Base-by-base conservation (phyloP, 2,329 filamentous ascomycete genomes). In the Davidsoniella neocaledoniae region DNA sequence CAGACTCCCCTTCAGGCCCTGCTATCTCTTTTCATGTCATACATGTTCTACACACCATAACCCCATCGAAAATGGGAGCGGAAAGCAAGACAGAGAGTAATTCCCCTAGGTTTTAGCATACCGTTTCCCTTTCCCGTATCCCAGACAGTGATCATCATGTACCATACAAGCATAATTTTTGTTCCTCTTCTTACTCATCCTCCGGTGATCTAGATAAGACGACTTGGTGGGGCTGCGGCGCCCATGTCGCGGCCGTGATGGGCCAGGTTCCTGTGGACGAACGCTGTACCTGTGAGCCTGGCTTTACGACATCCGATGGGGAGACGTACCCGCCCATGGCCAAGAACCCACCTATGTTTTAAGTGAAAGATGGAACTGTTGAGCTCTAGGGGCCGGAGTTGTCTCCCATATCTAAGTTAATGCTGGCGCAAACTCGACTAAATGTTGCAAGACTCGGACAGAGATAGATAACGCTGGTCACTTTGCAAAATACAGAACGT, bases 181-280 rank as follows among this genome's bases (percentile, higher is more conserved):
- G 29, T 33, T 9, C 8, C 4, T 33, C 29, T 33, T 33, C n/a
- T 50, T 42, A 40, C 37, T 36, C 9, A 39, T 23, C 21, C 38
- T 39, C 36, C 39, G 29, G 17, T 16, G n/a, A 17, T 26, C 21
- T 52, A 77, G 77, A 69, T 53, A 79, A 79, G 59, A 63, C 65
- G 39, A 72, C 75, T 50, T 83, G 79, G 79, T 75, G 68, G 65
- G 79, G 79, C 54, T 83, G 79, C 62, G 78, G 78, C 54, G 67
- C 57, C 54, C 76, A 83, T 64, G 66, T 82, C 56, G 65, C 74
- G 10, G 62, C 62, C 14, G 79, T 85, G 57, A 74, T 86, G 67
- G 74, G 79, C 60, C 58, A 61, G 23, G 61, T 84, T 41, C 70
- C 77, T 4, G 64, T 68, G 36, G 63, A 67, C 5, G 68, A 83